Evolutionary conservation across 495 filamentous ascomycete genomes (phyloP).

Genomic region (Neurospora tetrasperma): DNA sequence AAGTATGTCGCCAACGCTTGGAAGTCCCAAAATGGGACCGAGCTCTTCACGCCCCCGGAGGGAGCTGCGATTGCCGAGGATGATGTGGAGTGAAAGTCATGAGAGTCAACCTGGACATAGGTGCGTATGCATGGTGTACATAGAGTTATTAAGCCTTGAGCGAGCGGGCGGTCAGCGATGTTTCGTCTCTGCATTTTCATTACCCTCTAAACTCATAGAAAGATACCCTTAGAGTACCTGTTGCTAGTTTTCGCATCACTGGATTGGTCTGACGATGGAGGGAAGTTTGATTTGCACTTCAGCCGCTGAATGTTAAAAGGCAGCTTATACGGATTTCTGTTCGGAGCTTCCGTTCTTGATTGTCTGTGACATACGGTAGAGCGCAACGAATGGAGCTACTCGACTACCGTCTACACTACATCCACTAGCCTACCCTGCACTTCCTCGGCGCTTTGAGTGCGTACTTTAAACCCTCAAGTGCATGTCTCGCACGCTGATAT

Average conservation of each 20-base stretch:
- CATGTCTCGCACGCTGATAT: neutral
- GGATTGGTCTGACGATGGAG: neutral
- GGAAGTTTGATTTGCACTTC: neutral
- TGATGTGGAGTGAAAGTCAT: neutral
- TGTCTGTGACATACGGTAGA: neutral
- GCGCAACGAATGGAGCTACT: too few species aligned
- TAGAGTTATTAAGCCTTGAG: neutral
- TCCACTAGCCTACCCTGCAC: neutral
- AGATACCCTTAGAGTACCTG: neutral
- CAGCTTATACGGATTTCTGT: too few species aligned
- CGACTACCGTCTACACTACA: too few species aligned
- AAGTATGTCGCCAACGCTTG: slow-evolving; percentile 48
- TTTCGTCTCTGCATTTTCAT: neutral
- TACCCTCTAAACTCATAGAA: neutral
- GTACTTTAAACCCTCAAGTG: neutral
- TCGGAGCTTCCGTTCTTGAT: neutral
- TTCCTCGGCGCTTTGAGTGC: neutral
- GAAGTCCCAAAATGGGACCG: slow-evolving; percentile 1
- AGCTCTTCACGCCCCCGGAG: slow-evolving; percentile 8
- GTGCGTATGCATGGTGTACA: neutral
- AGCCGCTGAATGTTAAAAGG: neutral
- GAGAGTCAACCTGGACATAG: neutral
- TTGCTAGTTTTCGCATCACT: neutral
- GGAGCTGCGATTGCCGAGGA: slow-evolving; percentile 8
- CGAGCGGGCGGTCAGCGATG: neutral